Conservation (phyloP, 495 filamentous ascomycete genomes). For the Talaromyces liani region DNA sequence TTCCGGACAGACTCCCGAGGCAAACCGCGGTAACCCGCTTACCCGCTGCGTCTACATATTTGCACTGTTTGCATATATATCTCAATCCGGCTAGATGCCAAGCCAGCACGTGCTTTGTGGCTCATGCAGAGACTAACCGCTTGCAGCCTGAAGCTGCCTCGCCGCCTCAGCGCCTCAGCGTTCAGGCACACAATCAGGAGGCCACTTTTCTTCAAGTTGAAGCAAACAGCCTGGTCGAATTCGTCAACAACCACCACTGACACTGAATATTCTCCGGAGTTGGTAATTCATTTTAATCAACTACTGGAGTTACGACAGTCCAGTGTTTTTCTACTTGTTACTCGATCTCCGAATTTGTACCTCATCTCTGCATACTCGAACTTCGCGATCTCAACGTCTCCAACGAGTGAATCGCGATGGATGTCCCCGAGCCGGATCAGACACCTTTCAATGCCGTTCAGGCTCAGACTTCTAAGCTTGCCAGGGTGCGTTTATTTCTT, state of each 20-base stretch:
- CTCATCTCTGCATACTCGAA: not conserved
- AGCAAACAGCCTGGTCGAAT: not conserved
- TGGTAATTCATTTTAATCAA: not conserved
- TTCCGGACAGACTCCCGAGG: constrained; percentile 15
- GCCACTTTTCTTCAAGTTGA: not conserved
- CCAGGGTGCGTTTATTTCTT: constrained; percentile 45
- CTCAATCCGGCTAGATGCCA: not conserved
- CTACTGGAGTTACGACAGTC: not conserved
- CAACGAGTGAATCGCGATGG: constrained; percentile 47
- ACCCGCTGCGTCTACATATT: not conserved
- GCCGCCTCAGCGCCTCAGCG: not conserved
- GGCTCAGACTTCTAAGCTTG: constrained; percentile 69
- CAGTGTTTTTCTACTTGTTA: not conserved
- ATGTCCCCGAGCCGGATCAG: constrained; percentile 70
- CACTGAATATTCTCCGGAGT: not conserved
- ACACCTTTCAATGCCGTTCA: constrained; percentile 79
- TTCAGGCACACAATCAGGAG: constrained; percentile 4
- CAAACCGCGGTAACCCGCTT: constrained; percentile 11
- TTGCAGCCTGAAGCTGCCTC: not conserved
- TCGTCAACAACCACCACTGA: not conserved
- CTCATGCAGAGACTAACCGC: not conserved
- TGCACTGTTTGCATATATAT: constrained; percentile 5
- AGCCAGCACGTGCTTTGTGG: constrained; percentile 1
- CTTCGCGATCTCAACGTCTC: not conserved
- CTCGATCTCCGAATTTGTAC: not conserved